Evolutionary conservation across 345 rosid species (phyloP).

Genomic region (Euphorbia lathyris): DNA sequence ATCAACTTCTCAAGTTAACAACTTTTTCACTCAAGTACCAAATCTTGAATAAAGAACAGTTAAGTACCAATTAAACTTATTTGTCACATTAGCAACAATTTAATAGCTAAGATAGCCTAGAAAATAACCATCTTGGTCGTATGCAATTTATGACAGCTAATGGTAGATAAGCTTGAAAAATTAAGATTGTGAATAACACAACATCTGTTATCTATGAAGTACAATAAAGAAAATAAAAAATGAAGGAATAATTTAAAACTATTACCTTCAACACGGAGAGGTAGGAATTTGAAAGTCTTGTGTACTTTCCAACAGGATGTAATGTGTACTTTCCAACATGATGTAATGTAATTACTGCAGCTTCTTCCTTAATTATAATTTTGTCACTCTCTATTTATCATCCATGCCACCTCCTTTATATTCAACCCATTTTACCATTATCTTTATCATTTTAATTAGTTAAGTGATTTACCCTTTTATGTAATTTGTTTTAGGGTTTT

Average conservation of each 20-base stretch:
- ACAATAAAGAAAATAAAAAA: neutral
- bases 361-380: no score
- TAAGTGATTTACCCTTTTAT: no score
- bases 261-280: constrained; percentile 81
- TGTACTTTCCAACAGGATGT: constrained; percentile 98
- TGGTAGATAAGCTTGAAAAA: neutral
- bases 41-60: neutral
- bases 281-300: constrained; percentile 82
- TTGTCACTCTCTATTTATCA: no score
- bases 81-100: neutral
- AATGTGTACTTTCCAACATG: no score
- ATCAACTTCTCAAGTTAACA: constrained; percentile 8
- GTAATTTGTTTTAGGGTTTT: no score
- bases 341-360: no score
- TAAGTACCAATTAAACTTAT: neutral
- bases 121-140: neutral
- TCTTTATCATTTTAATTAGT: no score
- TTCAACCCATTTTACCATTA: no score
- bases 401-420: no score
- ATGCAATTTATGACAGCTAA: neutral
- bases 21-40: neutral
- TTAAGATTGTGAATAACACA: neutral
- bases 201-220: neutral
- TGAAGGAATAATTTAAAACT: neutral
- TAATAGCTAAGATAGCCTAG: neutral